Evolutionary conservation across 345 rosid species (phyloP).

Genomic region (Melaleuca alternifolia): DNA sequence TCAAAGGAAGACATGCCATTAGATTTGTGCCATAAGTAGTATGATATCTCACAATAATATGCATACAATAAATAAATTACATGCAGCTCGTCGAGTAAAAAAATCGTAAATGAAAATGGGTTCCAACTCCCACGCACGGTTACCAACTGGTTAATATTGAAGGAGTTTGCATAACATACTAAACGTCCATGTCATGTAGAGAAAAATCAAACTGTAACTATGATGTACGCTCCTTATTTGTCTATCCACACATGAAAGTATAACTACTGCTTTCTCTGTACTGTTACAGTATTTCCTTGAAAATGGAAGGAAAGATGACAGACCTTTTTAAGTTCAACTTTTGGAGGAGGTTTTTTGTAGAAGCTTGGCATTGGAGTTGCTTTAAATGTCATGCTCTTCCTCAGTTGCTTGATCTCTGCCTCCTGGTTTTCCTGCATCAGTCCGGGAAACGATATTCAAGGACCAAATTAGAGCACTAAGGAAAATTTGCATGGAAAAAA

Average conservation of each 20-base stretch:
- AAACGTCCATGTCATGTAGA: not conserved
- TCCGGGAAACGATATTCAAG: not conserved
- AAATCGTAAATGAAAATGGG: not conserved
- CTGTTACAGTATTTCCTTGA: not conserved
- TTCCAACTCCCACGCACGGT: not conserved
- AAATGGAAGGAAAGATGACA: not conserved
- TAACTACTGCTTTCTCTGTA: not conserved
- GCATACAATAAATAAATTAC: not conserved
- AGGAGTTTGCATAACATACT: not conserved
- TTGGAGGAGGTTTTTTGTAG: conserved; percentile 94
- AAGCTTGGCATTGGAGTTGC: conserved; percentile 95
- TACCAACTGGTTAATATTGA: not conserved
- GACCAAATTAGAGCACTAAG: not conserved
- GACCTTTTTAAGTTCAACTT: conserved; percentile 92
- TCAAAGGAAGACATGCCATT: not conserved
- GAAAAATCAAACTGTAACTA: not conserved
- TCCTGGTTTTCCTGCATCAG: conserved; percentile 76
- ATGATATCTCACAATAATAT: not conserved
- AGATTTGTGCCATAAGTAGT: not conserved
- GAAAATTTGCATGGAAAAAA: not conserved
- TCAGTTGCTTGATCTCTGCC: conserved; percentile 79
- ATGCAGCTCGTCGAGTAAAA: not conserved
- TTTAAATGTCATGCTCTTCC: conserved; percentile 89
- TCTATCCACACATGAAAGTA: not conserved
- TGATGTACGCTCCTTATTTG: not conserved